A percentile compares a stretch with the other conserved stretches of the same genome.
These are phyloP conservation scores for Tarenaya hassleriana DNA, from an alignment of 345 rosid species.

Conservation along the genomic window DNA sequence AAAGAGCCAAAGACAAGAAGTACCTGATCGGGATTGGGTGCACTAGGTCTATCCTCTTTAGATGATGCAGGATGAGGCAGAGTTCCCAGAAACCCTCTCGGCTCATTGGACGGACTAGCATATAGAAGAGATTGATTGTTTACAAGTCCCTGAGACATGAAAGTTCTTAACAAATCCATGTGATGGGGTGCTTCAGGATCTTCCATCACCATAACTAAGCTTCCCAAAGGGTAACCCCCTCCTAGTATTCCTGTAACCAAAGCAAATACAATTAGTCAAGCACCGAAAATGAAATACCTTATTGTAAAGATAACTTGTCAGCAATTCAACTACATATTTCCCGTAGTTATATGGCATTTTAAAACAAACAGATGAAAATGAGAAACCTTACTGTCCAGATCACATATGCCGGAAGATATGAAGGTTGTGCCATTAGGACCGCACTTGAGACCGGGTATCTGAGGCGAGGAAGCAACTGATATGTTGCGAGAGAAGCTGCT, in stretches of 20 bases:
- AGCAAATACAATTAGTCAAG: constrained; percentile 17
- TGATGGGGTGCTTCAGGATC: constrained; percentile 98
- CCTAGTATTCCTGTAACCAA: constrained; percentile 57
- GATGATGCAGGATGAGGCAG: constrained; percentile 62
- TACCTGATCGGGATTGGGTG: constrained; percentile 47
- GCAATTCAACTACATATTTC: too few relatives aligned
- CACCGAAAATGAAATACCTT: constrained; percentile 1
- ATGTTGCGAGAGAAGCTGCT: constrained; percentile 83
- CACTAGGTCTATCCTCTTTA: constrained; percentile 52
- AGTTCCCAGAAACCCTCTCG: constrained; percentile 81
- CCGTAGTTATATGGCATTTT: too few relatives aligned
- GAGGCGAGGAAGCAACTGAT: constrained; percentile 33
- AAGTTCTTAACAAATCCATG: constrained; percentile 84
- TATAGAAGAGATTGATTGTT: constrained; percentile 75
- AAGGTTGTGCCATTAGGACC: constrained; percentile 81
- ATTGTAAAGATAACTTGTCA: constrained; percentile 1
- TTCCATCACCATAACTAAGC: constrained; percentile 92
- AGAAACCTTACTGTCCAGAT: constrained; percentile 68
- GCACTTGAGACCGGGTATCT: constrained; percentile 59
- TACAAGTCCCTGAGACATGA: constrained; percentile 95
- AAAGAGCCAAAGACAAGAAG: constrained; percentile 5
- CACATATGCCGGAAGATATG: constrained; percentile 73
- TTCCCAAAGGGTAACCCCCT: constrained; percentile 81
- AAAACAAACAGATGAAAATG: neutral
- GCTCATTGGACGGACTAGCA: constrained; percentile 74